A percentile compares a stretch with the other conserved stretches of the same genome.
phyloP scores from a whole-genome alignment of 331 rosid species.

The Dryas integrifolia region DNA sequence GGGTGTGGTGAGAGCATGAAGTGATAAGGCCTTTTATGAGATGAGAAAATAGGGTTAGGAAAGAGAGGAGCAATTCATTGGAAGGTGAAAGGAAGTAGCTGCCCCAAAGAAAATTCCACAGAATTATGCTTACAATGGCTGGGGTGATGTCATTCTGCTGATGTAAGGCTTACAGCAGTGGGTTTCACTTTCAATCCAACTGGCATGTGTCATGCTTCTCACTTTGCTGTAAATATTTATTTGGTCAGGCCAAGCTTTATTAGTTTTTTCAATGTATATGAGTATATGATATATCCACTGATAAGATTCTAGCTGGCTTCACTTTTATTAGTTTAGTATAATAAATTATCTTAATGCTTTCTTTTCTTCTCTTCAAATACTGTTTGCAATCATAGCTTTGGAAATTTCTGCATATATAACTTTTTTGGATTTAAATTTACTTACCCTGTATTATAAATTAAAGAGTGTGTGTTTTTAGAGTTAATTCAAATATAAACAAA shows the following conservation, averaged over 20 bases:
- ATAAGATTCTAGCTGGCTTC: neutral
- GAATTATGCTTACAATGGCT: neutral
- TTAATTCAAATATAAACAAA: no score
- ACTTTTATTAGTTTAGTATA: neutral
- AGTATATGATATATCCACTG: neutral
- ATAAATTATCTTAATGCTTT: neutral
- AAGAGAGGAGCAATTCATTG: constrained; percentile 35
- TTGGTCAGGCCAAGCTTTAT: neutral
- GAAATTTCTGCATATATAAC: no score
- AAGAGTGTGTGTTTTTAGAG: no score
- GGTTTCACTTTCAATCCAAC: neutral
- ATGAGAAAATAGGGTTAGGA: constrained; percentile 31
- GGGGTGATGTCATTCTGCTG: constrained; percentile 9
- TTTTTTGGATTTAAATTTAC: no score
- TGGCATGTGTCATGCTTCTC: neutral
- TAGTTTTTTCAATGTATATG: neutral
- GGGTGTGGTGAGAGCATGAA: neutral
- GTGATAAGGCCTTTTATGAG: constrained; percentile 3
- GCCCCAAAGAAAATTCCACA: constrained; percentile 24
- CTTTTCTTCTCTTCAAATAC: neutral
- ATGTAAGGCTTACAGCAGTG: neutral
- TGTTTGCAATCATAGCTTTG: neutral
- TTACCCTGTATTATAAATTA: no score
- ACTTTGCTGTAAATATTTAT: neutral
- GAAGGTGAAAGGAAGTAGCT: constrained; percentile 44